Evolutionary conservation across 129 eudicot species (phyloP).

Genomic region (Cynara cardunculus): DNA sequence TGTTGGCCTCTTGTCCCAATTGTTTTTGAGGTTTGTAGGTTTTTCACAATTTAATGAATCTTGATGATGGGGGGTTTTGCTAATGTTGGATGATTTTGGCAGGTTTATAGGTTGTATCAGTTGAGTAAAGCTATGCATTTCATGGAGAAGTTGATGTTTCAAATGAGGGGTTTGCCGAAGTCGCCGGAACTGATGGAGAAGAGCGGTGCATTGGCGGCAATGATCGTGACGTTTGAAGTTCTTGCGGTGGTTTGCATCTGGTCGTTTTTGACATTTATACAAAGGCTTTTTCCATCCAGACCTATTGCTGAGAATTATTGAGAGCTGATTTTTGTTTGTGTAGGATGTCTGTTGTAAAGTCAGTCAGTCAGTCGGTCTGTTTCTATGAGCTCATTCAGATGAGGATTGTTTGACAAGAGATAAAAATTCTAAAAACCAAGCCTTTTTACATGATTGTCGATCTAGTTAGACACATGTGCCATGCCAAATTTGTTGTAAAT

Average conservation of each 20-base stretch:
- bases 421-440: too few relatives aligned
- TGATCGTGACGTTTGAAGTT: conserved; percentile 46
- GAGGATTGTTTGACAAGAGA: too few relatives aligned
- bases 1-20: conserved; percentile 89
- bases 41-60: not conserved
- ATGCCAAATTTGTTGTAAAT: too few relatives aligned
- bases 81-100: conserved; percentile 15
- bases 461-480: too few relatives aligned
- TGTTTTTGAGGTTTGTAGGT: conserved; percentile 64
- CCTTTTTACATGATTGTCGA: too few relatives aligned
- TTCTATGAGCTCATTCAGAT: too few relatives aligned
- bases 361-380: too few relatives aligned
- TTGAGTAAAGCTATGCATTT: conserved; percentile 60
- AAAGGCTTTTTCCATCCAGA: conserved; percentile 83
- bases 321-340: conserved; percentile 25
- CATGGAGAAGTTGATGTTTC: conserved; percentile 58
- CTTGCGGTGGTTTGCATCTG: conserved; percentile 73
- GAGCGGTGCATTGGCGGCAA: conserved; percentile 50
- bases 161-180: conserved; percentile 45
- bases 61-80: not conserved
- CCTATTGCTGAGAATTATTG: conserved; percentile 77
- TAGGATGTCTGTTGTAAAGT: conserved; percentile 18
- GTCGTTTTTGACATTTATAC: conserved; percentile 84
- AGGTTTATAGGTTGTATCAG: conserved; percentile 90
- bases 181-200: conserved; percentile 50